Evolutionary conservation across 129 eudicot species (phyloP), one percentile per base, ranked within the genome.

Genomic region (Artemisia annua): DNA sequence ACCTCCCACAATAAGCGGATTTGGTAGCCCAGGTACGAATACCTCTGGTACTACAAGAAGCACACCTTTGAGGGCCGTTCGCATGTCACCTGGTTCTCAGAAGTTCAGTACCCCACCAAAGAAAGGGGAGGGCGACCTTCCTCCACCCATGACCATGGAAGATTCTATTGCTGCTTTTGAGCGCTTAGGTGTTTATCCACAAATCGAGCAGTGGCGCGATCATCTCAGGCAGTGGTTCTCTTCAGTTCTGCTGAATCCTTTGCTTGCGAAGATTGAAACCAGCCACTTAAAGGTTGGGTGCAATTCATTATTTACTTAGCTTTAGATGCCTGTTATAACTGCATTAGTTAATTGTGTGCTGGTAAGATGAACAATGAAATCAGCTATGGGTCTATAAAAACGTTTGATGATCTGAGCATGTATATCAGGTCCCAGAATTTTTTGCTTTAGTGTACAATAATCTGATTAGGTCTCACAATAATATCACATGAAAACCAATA

Each of bases 31-130:
- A 14, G 80, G 73, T 77, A 79, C 87, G 7, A 81, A 84, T 20
- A 52, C 87, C 22, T 93, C 98, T 74, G 96, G 94, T 58, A 73
- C 97, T 75, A 80, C 87, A 46, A 88, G 99, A 82, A 94, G 93
- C 56, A 87, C 98, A 63, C 98, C 98, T 61, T 56, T 94, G 77
- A 88, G 99, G 83, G 93, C 97, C 13, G 99, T 94, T 55, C 81
- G 97, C 54, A 94, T 94, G 99, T 94, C 99, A 35, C 99, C 99
- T 66, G 88, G 91, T 59, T 90, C 97, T 46, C 98, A 90, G 75
- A 94, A 90, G 78, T 90, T 88, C 83, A 87, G 71, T 3, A 94
- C 99, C 51, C 96, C 97, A 46, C 97, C 99, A 15, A 94, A 94
- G 78, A 94, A 88, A 81, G 97, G 97, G 50, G 97, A 90, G 71